Conservation (phyloP, 805 yeast genomes). For the Zygosaccharomyces bailii region DNA sequence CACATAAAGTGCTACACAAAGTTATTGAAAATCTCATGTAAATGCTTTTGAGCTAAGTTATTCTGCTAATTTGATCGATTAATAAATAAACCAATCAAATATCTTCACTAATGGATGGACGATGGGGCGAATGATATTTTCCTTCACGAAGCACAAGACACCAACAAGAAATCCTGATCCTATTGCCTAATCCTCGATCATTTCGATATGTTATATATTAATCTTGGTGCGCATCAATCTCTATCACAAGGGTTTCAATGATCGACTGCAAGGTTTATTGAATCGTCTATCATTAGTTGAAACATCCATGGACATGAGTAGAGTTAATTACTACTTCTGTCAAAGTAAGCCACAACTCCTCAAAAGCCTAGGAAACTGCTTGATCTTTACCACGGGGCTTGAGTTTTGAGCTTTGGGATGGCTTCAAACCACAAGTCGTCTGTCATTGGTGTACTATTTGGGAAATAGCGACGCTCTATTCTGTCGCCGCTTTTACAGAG, state of each 20-base stretch:
- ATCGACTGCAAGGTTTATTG: neutral
- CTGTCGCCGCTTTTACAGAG: constrained; percentile 1
- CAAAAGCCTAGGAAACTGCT: neutral
- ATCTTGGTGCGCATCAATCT: neutral
- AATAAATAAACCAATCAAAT: neutral
- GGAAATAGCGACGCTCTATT: constrained; percentile 10
- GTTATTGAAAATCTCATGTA: constrained; percentile 14
- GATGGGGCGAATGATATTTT: too few species aligned
- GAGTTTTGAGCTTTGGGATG: neutral
- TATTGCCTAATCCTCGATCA: neutral
- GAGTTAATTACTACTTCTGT: neutral
- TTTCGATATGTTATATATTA: neutral
- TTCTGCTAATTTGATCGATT: neutral
- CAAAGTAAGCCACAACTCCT: constrained; percentile 5
- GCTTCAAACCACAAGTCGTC: constrained; percentile 8
- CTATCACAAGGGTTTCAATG: neutral
- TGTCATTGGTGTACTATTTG: constrained; percentile 7
- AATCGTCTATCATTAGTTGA: neutral
- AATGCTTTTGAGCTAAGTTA: neutral
- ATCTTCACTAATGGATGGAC: too few species aligned
- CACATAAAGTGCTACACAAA: constrained; percentile 5
- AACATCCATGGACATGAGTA: neutral
- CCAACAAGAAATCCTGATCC: too few species aligned
- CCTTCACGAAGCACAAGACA: too few species aligned
- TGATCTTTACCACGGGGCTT: constrained; percentile 2